Evolutionary conservation across 805 yeast species (phyloP), one percentile per base, ranked within the genome.

Genomic region (Yarrowia sp.): DNA sequence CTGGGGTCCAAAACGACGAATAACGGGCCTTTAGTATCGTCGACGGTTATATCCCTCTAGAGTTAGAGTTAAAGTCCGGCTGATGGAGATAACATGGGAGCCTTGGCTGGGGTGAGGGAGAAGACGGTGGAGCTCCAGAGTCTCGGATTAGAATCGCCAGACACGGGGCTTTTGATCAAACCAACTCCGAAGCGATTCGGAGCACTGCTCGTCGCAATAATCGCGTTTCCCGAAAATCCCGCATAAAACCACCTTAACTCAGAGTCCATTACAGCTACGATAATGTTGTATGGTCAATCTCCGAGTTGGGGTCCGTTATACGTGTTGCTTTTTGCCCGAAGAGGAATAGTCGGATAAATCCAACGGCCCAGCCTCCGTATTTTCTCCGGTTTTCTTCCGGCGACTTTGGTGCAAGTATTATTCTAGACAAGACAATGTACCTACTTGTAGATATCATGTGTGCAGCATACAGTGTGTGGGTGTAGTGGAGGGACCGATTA

Each of bases 21-120:
- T 36, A 38, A 52, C 19, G 34, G 58, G 43, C 58, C 43, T 52
- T 38, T 52, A 36, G 58, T 52, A 52, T 52, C 58, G 58, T 52
- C 58, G 58, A 52, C 34, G 58, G 58, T 52, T 36, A 38, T 38
- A 52, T 52, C 58, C 30, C 56, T 17, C 43, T 52, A 52, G 58
- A 19, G 58, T 52, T 52, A 52, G 58, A 52, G 58, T 52, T 52
- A 52, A 52, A 52, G 58, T 52, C 58, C 58, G 58, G 14, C 14
- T 15, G 56, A 38, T 36, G 43, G 56, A 52, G 58, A 52, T 52
- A 52, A 36, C 34, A 2, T 17, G 14, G 33, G 12, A 3, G 36
- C 20, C 30, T 6, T 12, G 12, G 17, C 36, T 10, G 36, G 52
- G 14, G 9, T 9, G 13, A 6, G 8, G 10, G 15, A 8, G 17